These are phyloP conservation scores for Lichtheimia hyalospora DNA, from an alignment of 371 early-diverging fungal species.

Conservation along the genomic window DNA sequence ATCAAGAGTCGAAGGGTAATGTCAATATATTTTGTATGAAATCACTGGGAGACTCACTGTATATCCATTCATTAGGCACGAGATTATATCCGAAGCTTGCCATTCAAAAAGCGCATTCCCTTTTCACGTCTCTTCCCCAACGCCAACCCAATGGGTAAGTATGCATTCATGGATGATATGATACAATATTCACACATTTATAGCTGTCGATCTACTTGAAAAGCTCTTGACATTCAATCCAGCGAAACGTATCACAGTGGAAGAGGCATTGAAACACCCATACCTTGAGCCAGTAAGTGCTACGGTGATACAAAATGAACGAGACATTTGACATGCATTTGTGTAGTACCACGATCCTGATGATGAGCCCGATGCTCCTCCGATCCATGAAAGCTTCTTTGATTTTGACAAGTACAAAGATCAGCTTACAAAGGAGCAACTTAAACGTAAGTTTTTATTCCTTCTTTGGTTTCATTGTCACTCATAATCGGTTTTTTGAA, in stretches of 20 bases:
- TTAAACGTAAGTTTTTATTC: constrained; percentile 59
- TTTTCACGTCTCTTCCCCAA: constrained; percentile 79
- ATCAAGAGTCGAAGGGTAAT: constrained; percentile 71
- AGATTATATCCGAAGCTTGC: constrained; percentile 90
- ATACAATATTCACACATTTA: neutral
- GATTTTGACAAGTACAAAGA: constrained; percentile 90
- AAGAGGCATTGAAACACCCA: constrained; percentile 90
- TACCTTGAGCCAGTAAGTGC: constrained; percentile 72
- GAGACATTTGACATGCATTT: neutral
- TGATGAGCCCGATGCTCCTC: constrained; percentile 79
- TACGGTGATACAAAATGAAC: neutral
- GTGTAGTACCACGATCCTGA: constrained; percentile 78
- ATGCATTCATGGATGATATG: neutral
- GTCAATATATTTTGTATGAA: neutral
- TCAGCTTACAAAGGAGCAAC: constrained; percentile 78
- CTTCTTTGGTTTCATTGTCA: too few species aligned
- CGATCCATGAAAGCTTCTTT: constrained; percentile 81
- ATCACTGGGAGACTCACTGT: neutral
- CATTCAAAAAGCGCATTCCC: constrained; percentile 88
- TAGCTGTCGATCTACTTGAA: constrained; percentile 88
- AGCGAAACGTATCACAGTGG: constrained; percentile 88
- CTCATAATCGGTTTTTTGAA: neutral
- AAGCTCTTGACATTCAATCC: constrained; percentile 95
- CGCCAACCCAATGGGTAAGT: constrained; percentile 69
- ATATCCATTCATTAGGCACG: constrained; percentile 54